Conservation (phyloP, 176 grass and related monocot species). For the Canna indica region DNA sequence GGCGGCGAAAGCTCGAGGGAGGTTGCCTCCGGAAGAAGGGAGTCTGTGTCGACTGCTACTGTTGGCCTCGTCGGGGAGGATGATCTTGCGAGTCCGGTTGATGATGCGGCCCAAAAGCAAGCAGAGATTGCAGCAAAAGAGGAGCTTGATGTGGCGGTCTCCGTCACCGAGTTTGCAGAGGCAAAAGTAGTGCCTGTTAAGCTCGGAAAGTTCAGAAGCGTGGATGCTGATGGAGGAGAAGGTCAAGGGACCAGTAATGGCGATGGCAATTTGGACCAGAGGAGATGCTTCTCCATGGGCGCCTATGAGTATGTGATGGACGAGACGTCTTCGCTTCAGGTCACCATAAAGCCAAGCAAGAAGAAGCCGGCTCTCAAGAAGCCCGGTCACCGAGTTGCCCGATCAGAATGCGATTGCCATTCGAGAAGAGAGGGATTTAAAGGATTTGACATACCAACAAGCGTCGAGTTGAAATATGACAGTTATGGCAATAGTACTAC, state of each 20-base stretch:
- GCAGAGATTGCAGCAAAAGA: slow-evolving; percentile 6
- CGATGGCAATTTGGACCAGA: slow-evolving; percentile 41
- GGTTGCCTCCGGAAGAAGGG: slow-evolving; percentile 36
- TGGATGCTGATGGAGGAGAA: slow-evolving; percentile 29
- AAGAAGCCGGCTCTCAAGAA: slow-evolving; percentile 40
- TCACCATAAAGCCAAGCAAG: slow-evolving; percentile 65
- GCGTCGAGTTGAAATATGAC: background rate
- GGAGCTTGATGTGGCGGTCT: too few species aligned
- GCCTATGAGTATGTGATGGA: slow-evolving; percentile 93
- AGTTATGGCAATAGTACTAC: slow-evolving; percentile 5
- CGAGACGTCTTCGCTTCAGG: slow-evolving; percentile 42
- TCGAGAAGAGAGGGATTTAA: slow-evolving; percentile 51
- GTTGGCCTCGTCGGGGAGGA: slow-evolving; percentile 29
- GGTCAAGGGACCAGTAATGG: slow-evolving; percentile 24
- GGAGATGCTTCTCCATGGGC: slow-evolving; percentile 92
- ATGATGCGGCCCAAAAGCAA: slow-evolving; percentile 11
- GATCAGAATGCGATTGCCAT: slow-evolving; percentile 75
- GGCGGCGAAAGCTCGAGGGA: slow-evolving; percentile 50
- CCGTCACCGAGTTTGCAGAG: too few species aligned
- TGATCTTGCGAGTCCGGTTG: slow-evolving; percentile 9
- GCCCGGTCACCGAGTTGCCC: slow-evolving; percentile 35
- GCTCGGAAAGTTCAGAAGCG: slow-evolving; percentile 81
- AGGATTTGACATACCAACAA: slow-evolving; percentile 28
- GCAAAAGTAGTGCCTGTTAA: slow-evolving; percentile 66
- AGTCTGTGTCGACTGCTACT: slow-evolving; percentile 27